Evolutionary conservation across 257 asterid genomes (phyloP), one percentile per base, ranked within the genome.

Genomic region (Anisodus tanguticus): DNA sequence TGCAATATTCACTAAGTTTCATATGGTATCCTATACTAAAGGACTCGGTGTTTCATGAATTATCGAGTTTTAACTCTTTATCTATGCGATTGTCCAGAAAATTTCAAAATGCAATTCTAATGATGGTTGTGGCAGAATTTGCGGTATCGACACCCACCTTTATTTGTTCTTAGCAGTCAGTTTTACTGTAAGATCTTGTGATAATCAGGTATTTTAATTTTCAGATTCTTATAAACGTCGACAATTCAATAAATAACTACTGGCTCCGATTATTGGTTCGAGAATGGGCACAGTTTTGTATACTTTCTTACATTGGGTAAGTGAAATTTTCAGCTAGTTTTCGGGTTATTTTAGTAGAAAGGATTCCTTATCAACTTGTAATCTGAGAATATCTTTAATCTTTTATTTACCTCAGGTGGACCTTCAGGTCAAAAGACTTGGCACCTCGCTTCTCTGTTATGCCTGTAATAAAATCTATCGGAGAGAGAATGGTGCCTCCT

Each of bases 51-150:
- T 22, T 39, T 47, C 66, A 12, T 31, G 2, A 79, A 53, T 9
- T 35, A 64, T 60, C 55, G 31, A 55, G 45, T 16, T 70, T 31
- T 69, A 59, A 17, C 12, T 68, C 77, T 79, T 83, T 9, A 0
- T 22, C 41, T 81, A 78, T 84, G 67, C 37, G 17, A 17, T 68
- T 87, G 19, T 60, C 55, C 90, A 95, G 99, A 92, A 95, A 91
- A 87, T 94, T 95, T 88, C 98, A 90, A 91, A 91, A 91, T 43
- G 99, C 97, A 80, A 92, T 95, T 96, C 95, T 89, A 16, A 71
- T 91, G 81, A 89, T 92, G 84, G 98, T 93, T 39, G 88, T 92
- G 87, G 89, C 92, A 59, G 99, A 95, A 89, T 90, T 95, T 78
- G 97, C 94, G 59, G 99, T 94, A 92, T 78, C 90, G 53, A 81